phyloP scores from a whole-genome alignment of 2,329 filamentous ascomycete genomes.

The Colletotrichum chrysophilum region DNA sequence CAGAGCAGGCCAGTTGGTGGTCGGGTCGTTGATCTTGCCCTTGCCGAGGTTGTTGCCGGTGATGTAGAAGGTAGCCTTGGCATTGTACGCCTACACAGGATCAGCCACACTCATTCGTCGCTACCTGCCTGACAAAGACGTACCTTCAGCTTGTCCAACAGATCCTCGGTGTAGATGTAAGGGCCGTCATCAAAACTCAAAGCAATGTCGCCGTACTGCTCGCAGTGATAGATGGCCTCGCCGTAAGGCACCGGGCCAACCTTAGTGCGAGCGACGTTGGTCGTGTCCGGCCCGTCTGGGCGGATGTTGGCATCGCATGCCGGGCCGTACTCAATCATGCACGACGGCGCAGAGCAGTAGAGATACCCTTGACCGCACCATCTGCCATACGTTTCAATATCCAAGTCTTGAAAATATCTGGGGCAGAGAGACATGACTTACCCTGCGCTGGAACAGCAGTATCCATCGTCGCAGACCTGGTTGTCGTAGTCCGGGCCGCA shows the following conservation, averaged over 20 bases:
- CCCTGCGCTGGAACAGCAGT: constrained; percentile 50
- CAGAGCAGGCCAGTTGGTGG: constrained; percentile 38
- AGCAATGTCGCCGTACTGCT: constrained; percentile 58
- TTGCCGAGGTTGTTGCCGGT: constrained; percentile 47
- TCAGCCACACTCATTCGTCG: neutral
- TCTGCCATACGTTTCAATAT: constrained; percentile 29
- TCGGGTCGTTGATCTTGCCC: constrained; percentile 53
- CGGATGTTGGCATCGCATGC: constrained; percentile 65
- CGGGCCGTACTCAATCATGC: constrained; percentile 65
- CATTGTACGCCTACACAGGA: constrained; percentile 49
- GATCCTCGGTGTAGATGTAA: constrained; percentile 42
- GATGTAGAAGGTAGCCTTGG: constrained; percentile 71
- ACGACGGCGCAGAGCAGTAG: constrained; percentile 67
- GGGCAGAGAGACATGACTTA: constrained; percentile 25
- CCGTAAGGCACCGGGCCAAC: constrained; percentile 62
- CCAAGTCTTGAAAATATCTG: neutral
- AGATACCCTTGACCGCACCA: constrained; percentile 60
- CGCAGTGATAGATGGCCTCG: constrained; percentile 59
- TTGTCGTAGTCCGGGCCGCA: constrained; percentile 40
- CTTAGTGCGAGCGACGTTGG: constrained; percentile 54
- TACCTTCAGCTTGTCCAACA: constrained; percentile 51
- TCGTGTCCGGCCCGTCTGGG: constrained; percentile 57
- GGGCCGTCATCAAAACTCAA: constrained; percentile 56
- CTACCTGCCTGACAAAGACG: neutral
- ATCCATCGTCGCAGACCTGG: constrained; percentile 33